phyloP scores from a whole-genome alignment of 352 stramenopile genomes.

The Pythium sp. region DNA sequence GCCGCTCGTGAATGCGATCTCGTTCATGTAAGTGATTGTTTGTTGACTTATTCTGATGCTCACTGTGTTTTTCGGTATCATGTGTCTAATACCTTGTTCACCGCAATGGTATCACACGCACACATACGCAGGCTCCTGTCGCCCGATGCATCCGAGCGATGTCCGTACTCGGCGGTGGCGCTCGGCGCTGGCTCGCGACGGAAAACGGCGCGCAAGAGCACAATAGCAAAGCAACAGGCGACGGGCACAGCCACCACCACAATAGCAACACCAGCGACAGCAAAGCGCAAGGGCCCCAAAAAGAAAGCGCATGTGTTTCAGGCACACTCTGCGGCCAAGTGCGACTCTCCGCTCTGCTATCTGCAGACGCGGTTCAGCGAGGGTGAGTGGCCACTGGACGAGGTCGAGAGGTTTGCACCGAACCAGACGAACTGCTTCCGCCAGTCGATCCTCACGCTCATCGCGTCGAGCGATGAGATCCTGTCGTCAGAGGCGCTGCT shows the following conservation, averaged over 20 bases:
- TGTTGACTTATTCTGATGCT: background rate
- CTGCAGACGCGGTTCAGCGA: constrained; percentile 72
- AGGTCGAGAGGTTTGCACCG: constrained; percentile 57
- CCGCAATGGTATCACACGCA: background rate
- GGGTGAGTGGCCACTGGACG: constrained; percentile 74
- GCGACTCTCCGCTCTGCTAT: constrained; percentile 71
- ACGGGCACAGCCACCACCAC: constrained; percentile 11
- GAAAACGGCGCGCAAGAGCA: constrained; percentile 7
- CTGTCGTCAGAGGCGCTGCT: constrained; percentile 60
- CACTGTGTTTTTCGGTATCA: background rate
- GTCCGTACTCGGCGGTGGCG: constrained; percentile 57
- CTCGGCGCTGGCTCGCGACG: constrained; percentile 44
- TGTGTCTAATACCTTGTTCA: background rate
- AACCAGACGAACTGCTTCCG: constrained; percentile 51
- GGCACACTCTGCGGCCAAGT: constrained; percentile 46
- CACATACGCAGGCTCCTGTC: constrained; percentile 40
- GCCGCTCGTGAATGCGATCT: constrained; percentile 78
- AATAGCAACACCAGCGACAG: constrained; percentile 10
- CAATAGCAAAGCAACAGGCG: background rate
- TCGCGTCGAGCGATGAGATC: constrained; percentile 60
- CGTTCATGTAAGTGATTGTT: constrained; percentile 52
- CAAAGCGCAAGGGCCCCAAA: constrained; percentile 21
- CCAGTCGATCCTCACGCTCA: constrained; percentile 55
- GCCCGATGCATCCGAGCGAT: constrained; percentile 52
- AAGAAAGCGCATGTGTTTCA: constrained; percentile 38